Evolutionary conservation across 176 grass and related monocot genomes (phyloP).

Genomic region (Triticum dicoccoides): DNA sequence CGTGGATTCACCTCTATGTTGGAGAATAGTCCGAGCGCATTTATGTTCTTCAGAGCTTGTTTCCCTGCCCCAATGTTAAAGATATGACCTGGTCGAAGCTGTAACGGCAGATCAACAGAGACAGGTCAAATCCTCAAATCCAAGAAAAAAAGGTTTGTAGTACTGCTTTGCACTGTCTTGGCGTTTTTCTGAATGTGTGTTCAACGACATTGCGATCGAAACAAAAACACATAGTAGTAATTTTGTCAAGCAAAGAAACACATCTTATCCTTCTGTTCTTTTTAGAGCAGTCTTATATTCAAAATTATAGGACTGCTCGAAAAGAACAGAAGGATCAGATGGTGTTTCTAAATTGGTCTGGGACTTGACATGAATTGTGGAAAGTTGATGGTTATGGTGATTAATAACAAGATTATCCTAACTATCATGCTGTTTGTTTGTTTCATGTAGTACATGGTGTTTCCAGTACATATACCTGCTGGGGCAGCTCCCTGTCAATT

Average conservation of each 20-base stretch:
- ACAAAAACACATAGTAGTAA: too few relatives aligned
- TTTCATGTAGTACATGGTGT: background rate
- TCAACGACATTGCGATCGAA: too few relatives aligned
- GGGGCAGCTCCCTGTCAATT: conserved; percentile 67
- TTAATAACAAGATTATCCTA: too few relatives aligned
- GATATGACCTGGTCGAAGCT: conserved; percentile 87
- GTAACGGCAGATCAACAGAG: conserved; percentile 22
- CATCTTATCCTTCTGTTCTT: too few relatives aligned
- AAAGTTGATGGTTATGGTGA: background rate
- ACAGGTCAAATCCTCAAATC: conserved; percentile 4
- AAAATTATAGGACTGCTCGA: too few relatives aligned
- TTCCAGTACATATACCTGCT: conserved; percentile 46
- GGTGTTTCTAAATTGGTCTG: too few relatives aligned
- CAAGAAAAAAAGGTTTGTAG: too few relatives aligned
- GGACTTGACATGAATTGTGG: background rate
- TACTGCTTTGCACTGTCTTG: too few relatives aligned
- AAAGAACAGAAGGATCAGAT: too few relatives aligned
- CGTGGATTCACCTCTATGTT: conserved; percentile 93
- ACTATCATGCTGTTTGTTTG: background rate
- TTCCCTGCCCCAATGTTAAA: conserved; percentile 94
- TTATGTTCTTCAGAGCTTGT: conserved; percentile 89
- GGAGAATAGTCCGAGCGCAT: conserved; percentile 85
- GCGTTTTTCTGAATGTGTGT: too few relatives aligned
- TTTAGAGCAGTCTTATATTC: too few relatives aligned
- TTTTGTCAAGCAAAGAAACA: too few relatives aligned